These are phyloP conservation scores for Mucor lusitanicus DNA, from an alignment of 371 early-diverging fungal species.

Conservation along the genomic window DNA sequence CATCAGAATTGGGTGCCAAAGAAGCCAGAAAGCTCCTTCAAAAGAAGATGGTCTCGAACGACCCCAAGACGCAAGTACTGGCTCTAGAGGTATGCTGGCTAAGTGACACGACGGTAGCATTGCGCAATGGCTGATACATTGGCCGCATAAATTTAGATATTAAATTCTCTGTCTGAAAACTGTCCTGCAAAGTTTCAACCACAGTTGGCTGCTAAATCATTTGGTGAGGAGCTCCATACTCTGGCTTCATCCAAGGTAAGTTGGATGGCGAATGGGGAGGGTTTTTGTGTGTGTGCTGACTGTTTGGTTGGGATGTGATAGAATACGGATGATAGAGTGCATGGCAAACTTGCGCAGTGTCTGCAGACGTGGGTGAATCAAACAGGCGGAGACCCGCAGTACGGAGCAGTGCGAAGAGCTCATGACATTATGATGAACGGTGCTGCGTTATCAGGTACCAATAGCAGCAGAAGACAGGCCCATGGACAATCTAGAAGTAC, in stretches of 20 bases:
- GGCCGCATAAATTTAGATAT: conserved; percentile 22
- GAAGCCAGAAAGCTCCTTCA: conserved; percentile 54
- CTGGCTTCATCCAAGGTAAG: conserved; percentile 37
- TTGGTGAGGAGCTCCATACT: conserved; percentile 40
- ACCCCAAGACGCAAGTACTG: conserved; percentile 37
- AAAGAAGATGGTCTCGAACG: conserved; percentile 42
- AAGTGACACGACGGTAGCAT: not conserved
- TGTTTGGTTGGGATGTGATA: conserved; percentile 3
- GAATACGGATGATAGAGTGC: conserved; percentile 38
- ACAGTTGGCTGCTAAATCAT: conserved; percentile 45
- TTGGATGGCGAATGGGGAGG: not conserved
- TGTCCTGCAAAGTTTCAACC: conserved; percentile 33
- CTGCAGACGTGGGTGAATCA: conserved; percentile 41
- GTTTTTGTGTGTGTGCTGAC: no score
- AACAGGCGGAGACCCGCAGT: conserved; percentile 32
- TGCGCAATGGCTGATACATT: not conserved
- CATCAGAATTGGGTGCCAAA: conserved; percentile 46
- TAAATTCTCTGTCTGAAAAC: conserved; percentile 49
- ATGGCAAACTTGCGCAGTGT: conserved; percentile 38
- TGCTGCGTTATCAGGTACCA: not conserved
- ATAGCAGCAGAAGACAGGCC: conserved; percentile 5
- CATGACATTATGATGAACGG: conserved; percentile 35
- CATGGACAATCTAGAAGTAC: not conserved
- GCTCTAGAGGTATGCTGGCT: conserved; percentile 34
- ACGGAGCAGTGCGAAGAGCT: conserved; percentile 32